Evolutionary conservation across 2,329 filamentous ascomycete genomes (phyloP).

Genomic region (Leptographium wingfieldii): DNA sequence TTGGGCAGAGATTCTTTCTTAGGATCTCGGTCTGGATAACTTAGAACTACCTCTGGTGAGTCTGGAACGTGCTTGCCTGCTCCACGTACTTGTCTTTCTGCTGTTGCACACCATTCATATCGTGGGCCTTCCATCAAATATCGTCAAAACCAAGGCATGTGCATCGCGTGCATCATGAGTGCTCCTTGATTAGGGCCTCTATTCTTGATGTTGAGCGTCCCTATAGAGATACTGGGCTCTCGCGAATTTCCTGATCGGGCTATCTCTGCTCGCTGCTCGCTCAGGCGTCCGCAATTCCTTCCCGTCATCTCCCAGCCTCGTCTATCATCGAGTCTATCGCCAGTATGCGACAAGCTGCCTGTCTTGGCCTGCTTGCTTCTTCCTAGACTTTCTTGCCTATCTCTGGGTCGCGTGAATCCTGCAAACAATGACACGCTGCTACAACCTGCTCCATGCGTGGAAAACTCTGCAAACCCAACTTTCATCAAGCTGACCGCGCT

Average conservation of each 20-base stretch:
- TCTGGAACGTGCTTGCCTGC: neutral
- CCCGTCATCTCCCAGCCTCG: slow-evolving; percentile 12
- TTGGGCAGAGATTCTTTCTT: neutral
- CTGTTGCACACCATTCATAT: neutral
- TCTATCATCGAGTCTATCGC: slow-evolving; percentile 8
- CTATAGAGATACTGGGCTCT: neutral
- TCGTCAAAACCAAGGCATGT: slow-evolving; percentile 7
- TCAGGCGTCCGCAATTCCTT: slow-evolving; percentile 8
- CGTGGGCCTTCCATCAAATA: slow-evolving; percentile 7
- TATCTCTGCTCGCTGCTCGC: neutral
- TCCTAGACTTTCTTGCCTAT: neutral
- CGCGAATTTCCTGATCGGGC: slow-evolving; percentile 1
- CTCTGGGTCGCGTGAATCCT: slow-evolving; percentile 1
- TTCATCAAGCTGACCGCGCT: slow-evolving; percentile 30
- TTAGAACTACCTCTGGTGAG: neutral
- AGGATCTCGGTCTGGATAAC: neutral
- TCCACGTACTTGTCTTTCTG: neutral
- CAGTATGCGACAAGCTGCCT: slow-evolving; percentile 10
- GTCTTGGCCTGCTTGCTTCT: neutral
- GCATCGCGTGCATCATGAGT: slow-evolving; percentile 6
- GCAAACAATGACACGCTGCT: neutral
- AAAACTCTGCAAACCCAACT: slow-evolving; percentile 16
- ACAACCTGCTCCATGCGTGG: neutral
- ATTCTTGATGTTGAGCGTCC: neutral
- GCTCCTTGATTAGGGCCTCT: neutral